A percentile compares a stretch with the other conserved stretches of the same genome.
phyloP scores from a whole-genome alignment of 2,329 filamentous ascomycete genomes.

The Exophiala mesophila region DNA sequence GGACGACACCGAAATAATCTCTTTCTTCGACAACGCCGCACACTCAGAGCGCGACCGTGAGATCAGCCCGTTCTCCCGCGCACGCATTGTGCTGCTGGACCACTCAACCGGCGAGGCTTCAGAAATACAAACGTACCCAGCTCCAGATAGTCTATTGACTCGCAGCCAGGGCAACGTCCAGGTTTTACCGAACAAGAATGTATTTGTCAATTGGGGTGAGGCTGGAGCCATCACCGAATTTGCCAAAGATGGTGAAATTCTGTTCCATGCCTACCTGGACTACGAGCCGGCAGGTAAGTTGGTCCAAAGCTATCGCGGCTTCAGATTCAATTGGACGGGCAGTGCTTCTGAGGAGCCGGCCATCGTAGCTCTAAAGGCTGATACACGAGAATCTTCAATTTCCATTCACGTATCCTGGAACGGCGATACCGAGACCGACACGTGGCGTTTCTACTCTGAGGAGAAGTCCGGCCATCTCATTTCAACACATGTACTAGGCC shows the following conservation, averaged over 20 bases:
- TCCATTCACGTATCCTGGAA: slow-evolving; percentile 42
- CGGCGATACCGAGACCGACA: slow-evolving; percentile 43
- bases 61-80: slow-evolving; percentile 35
- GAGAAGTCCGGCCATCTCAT: too few relatives aligned
- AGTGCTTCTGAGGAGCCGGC: slow-evolving; percentile 18
- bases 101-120: slow-evolving; percentile 34
- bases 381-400: slow-evolving; percentile 12
- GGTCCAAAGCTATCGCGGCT: slow-evolving; percentile 32
- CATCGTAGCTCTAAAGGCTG: slow-evolving; percentile 17
- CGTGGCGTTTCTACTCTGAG: slow-evolving; percentile 34
- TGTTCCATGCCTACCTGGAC: slow-evolving; percentile 36
- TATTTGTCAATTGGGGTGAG: slow-evolving; percentile 40
- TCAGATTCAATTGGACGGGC: slow-evolving; percentile 31
- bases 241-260: slow-evolving; percentile 31
- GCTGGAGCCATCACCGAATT: slow-evolving; percentile 38
- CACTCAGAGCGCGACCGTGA: slow-evolving; percentile 28
- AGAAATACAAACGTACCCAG: slow-evolving; percentile 31
- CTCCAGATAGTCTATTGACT: slow-evolving; percentile 14
- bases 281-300: slow-evolving; percentile 34
- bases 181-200: slow-evolving; percentile 29
- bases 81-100: slow-evolving; percentile 37
- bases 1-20: slow-evolving; percentile 35
- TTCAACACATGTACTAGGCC: too few relatives aligned
- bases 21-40: slow-evolving; percentile 40
- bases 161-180: slow-evolving; percentile 36